Evolutionary conservation across 2,329 filamentous ascomycete genomes (phyloP).

Genomic region (Verticillium nonalfalfae): DNA sequence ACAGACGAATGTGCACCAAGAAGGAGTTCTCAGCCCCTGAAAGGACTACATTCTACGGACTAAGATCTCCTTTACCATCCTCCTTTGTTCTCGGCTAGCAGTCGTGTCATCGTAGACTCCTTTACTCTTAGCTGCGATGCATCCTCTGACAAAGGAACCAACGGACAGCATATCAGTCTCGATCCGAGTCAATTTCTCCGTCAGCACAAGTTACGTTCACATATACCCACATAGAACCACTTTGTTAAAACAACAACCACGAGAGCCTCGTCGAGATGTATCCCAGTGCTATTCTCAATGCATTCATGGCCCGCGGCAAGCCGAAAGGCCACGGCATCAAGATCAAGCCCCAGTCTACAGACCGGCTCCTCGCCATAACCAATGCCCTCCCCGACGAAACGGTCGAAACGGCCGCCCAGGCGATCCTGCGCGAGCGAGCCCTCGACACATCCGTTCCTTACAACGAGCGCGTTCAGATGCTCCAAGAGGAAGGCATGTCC

Average conservation of each 20-base stretch:
- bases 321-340: background rate
- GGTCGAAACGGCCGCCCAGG: background rate
- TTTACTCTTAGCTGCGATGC: background rate
- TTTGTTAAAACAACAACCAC: background rate
- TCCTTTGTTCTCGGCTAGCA: background rate
- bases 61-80: background rate
- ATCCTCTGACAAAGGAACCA: background rate
- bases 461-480: background rate
- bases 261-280: background rate
- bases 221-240: background rate
- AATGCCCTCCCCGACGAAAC: background rate
- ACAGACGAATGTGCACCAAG: no score
- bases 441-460: background rate
- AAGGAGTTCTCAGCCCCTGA: background rate
- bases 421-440: background rate
- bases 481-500: background rate
- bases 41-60: background rate
- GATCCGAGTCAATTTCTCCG: background rate
- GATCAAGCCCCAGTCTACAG: background rate
- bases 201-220: background rate
- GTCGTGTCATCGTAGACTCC: background rate
- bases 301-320: background rate
- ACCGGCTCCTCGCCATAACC: background rate
- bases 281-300: background rate
- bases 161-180: background rate